Conservation (phyloP, 2,329 filamentous ascomycete genomes). For the Aspergillus cejpii region DNA sequence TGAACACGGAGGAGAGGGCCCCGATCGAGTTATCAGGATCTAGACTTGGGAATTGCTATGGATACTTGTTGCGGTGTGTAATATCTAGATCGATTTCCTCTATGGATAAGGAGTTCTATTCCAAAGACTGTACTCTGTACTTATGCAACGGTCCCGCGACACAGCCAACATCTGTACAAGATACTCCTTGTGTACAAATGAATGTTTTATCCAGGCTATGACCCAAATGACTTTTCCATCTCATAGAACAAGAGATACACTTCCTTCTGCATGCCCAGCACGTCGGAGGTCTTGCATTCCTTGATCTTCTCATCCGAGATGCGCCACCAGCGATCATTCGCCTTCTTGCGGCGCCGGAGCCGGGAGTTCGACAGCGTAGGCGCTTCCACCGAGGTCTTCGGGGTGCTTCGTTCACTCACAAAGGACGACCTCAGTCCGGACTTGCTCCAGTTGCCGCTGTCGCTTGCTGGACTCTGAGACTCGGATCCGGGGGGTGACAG, state of each 20-base stretch:
- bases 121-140: background rate
- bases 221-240: conserved; percentile 52
- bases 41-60: background rate
- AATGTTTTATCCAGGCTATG: no score
- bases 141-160: background rate
- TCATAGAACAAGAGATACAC: conserved; percentile 97
- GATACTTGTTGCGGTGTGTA: no score
- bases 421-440: conserved; percentile 21
- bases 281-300: conserved; percentile 85
- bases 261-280: conserved; percentile 88
- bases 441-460: conserved; percentile 22
- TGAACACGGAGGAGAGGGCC: background rate
- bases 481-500: conserved; percentile 19
- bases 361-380: conserved; percentile 28
- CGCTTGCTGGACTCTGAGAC: conserved; percentile 21
- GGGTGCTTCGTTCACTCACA: conserved; percentile 19
- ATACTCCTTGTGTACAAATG: no score
- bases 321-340: conserved; percentile 83
- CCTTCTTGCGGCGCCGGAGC: conserved; percentile 54
- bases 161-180: no score
- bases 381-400: conserved; percentile 21
- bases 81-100: no score
- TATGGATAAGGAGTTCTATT: background rate
- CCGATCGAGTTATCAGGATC: background rate
- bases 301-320: conserved; percentile 97